phyloP scores from a whole-genome alignment of 768 basidiomycete genomes.

The Phanerochaete carnosa region DNA sequence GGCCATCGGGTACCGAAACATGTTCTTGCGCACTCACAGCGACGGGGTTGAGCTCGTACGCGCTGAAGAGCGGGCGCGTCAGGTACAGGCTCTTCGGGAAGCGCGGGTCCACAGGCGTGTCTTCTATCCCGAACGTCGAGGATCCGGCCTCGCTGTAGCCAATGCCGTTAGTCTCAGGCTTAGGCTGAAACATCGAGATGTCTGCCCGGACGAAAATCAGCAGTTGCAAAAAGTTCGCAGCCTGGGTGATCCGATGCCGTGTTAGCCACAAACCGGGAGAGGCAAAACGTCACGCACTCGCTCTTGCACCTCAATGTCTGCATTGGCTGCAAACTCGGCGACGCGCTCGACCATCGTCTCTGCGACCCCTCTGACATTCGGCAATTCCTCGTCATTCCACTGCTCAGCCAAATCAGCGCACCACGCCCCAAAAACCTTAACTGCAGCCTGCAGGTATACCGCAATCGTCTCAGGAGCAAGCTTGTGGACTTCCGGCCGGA shows the following conservation, averaged over 20 bases:
- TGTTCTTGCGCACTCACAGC: constrained; percentile 76
- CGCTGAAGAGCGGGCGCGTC: constrained; percentile 71
- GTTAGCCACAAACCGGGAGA: background rate
- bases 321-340: constrained; percentile 51
- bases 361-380: constrained; percentile 62
- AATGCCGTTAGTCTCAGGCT: constrained; percentile 29
- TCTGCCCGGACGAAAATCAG: constrained; percentile 78
- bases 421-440: constrained; percentile 89
- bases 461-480: constrained; percentile 66
- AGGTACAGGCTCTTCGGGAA: constrained; percentile 92
- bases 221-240: constrained; percentile 75
- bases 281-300: constrained; percentile 48
- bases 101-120: constrained; percentile 34
- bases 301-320: constrained; percentile 90
- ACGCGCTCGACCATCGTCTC: constrained; percentile 59
- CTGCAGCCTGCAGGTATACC: constrained; percentile 77
- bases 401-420: constrained; percentile 66
- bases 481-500: constrained; percentile 54
- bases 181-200: constrained; percentile 50
- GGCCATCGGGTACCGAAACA: constrained; percentile 76
- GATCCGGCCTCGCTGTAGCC: constrained; percentile 37
- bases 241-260: constrained; percentile 41
- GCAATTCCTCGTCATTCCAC: constrained; percentile 74
- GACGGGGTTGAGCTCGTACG: constrained; percentile 84
- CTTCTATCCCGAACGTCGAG: constrained; percentile 33